Base-by-base conservation (phyloP, 441 rosid species). In the Jatropha podagrica region DNA sequence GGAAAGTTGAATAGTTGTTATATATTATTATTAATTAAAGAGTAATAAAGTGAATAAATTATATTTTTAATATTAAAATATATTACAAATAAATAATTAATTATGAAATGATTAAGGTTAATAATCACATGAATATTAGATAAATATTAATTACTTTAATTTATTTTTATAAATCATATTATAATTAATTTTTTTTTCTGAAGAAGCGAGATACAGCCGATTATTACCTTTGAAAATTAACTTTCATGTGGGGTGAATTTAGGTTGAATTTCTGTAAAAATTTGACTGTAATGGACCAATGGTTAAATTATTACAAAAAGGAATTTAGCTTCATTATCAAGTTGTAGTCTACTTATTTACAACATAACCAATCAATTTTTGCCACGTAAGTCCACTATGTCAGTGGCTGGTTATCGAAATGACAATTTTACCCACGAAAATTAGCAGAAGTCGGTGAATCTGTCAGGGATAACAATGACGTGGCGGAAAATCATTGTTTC, bases 271-370 rank as follows among this genome's bases (percentile, higher is more conserved):
- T 73, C 60, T 58, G 11, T 26, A 60, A 79, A 88, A 86, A 32
- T 87, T 87, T 86, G 84, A 83, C 84, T 73, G 4, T 37, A 2
- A 4, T 15, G 26, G 79, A 77, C 80, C 10, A 78, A 73, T 76
- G 80, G 70, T 69, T 17, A 52, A 81, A 80, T 81, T 77, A 76
- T 79, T 79, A 85, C 91, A 79, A 70, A 71, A 67, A 15, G 51
- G 77, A 59, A 78, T 72, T 80, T 81, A 69, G 56, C 74, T 76
- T 65, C 55, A 76, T 76, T 71, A 65, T 69, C 71, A 14, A 23
- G 52, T 68, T 49, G 17, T 20, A 44, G 20, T 65, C 26, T n/a
- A 51, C 74, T 58, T 18, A 12, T 27, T 63, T 40, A 9, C 2
- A 20, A 8, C 7, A 8, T 37, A 46, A 6, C 88, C 85, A 85